Base-by-base conservation (phyloP, 495 filamentous ascomycete genomes). In the Hypoxylon subgilvum region DNA sequence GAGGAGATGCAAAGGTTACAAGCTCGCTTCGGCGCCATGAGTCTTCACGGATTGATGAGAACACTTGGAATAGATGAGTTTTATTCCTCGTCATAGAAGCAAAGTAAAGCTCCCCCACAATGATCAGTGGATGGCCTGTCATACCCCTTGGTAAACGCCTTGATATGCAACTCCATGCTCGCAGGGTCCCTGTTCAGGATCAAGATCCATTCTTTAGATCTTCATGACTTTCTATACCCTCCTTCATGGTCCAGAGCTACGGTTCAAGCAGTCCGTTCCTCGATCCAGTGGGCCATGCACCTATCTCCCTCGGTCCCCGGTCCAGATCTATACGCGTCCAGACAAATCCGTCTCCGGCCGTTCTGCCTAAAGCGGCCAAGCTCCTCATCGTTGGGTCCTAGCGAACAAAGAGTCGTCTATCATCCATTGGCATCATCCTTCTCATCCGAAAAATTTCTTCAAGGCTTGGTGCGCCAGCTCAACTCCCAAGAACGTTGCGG, bases 401-500 rank as follows among this genome's bases (percentile, higher is more conserved):
- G 23, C n/a, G n/a, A 27, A 27, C 8, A 8, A 27, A 27, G 23
- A 27, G 8, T n/a, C n/a, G n/a, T 4, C 23, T 27, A 27, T 8
- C 3, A 27, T 8, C 8, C 23, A 3, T 8, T 27, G 23, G 3
- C 23, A 27, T 27, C 23, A 8, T 27, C 23, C 3, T 14, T 8
- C 17, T 61, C 48, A 79, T 59, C 72, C 78, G 60, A 93, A 91
- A 13, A 85, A 68, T 79, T 82, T 89, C 67, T 85, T 86, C 88
- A 92, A 90, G 51, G 84, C 83, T 70, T 91, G 87, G 67, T 92
- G 88, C 16, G 89, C 88, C 60, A 92, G 69, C 74, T 93, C 89
- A 1, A 93, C 89, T 19, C 89, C 89, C 49, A 91, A 75, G 63
- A 79, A 78, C 13, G 81, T 86, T 4, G 82, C 82, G 16, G 95